Evolutionary conservation across 192 early-diverging fungal genomes (phyloP).

Genomic region (Entomortierella chlamydospora): DNA sequence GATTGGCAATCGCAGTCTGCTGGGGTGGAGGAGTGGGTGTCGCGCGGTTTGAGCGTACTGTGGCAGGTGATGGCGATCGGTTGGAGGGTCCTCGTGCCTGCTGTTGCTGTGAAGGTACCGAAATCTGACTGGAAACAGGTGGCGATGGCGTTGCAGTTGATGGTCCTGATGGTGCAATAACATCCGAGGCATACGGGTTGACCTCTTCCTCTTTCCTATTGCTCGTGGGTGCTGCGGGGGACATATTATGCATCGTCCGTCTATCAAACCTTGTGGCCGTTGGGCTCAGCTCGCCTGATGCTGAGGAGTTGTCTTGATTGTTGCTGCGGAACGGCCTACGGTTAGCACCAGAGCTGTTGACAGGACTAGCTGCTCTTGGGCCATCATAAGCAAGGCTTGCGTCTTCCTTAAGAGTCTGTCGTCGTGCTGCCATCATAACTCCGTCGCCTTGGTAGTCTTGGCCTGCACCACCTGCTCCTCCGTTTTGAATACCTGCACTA

Average conservation of each 20-base stretch:
- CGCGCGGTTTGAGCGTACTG: background rate
- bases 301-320: constrained; percentile 1
- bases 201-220: background rate
- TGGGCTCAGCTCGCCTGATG: background rate
- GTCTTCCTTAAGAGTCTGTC: constrained; percentile 42
- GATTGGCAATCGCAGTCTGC: too few species aligned
- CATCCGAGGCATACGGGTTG: constrained; percentile 24
- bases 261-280: constrained; percentile 1
- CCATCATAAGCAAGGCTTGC: constrained; percentile 17
- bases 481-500: constrained; percentile 15
- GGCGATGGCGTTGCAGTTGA: background rate
- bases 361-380: constrained; percentile 16
- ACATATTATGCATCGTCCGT: constrained; percentile 1
- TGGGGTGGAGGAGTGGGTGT: constrained; percentile 9
- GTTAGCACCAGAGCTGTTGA: constrained; percentile 15
- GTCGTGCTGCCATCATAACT: constrained; percentile 21
- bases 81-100: background rate
- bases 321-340: constrained; percentile 36
- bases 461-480: background rate
- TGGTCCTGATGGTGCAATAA: constrained; percentile 3
- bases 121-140: background rate
- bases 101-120: background rate
- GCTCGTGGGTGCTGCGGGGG: background rate
- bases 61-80: constrained; percentile 24
- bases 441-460: constrained; percentile 41